Base-by-base conservation (phyloP, 2,329 filamentous ascomycete genomes). In the Microdochium bolleyi region DNA sequence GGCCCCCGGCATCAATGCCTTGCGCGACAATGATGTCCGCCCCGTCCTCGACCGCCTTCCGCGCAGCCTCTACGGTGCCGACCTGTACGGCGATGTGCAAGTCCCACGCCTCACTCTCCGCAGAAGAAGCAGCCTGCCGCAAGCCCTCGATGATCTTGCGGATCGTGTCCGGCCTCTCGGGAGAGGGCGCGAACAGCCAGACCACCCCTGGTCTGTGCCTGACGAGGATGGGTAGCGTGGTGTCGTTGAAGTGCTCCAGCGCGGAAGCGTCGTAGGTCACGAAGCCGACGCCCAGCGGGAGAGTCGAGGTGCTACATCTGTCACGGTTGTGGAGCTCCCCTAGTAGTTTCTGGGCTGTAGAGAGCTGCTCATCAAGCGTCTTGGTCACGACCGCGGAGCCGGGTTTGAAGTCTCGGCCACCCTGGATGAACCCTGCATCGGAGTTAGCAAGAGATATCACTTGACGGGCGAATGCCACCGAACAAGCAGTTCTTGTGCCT, bases 101-200 rank as follows among this genome's bases (percentile, higher is more conserved):
- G 19, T n/a, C 50, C 60, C 62, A 64, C 1, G 14, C 44, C 49
- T 41, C 37, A 14, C 16, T 16, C 4, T 5, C 5, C 13, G 7
- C 19, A 5, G 37, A 8, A 14, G 37, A 7, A 24, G 41, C 41
- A 24, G 41, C 41, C 19, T 46, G 3, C 7, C 41, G 41, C 41
- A 54, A 16, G 49, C 48, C 27, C 22, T 22, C 46, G 53, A 66
- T 55, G 21, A 64, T 52, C 32, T 53, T 24, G 0, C 54, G 51
- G n/a, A 62, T 34, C 1, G 63, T 62, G 2, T 56, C 53, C 1
- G 62, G 59, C 13, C 48, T 49, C 8, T 46, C 63, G 4, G 71
- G 68, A 30, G 71, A 67, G 2, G 83, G 82, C 2, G 84, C 84
- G 60, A 87, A 88, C 49, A 88, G 74, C 85, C 85, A 88, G 9